Evolutionary conservation across 352 stramenopile genomes (phyloP).

Genomic region (Pythium myriotylum): DNA sequence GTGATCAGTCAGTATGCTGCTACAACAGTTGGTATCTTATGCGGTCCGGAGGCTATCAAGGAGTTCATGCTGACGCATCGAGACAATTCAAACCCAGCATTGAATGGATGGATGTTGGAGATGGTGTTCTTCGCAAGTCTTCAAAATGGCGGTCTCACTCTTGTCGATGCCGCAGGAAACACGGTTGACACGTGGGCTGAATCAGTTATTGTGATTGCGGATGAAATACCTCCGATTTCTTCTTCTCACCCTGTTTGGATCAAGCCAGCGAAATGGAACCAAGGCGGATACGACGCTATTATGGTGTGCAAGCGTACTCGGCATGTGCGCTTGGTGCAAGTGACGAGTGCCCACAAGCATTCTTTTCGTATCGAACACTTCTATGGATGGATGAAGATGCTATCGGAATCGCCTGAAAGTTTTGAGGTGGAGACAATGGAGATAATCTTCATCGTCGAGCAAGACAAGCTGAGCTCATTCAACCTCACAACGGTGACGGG

Average conservation of each 20-base stretch:
- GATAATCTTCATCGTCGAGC: no score
- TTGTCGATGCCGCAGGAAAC: constrained; percentile 1
- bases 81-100: constrained; percentile 21
- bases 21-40: constrained; percentile 17
- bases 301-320: constrained; percentile 21
- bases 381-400: not conserved
- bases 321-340: constrained; percentile 28
- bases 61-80: constrained; percentile 23
- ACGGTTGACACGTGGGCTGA: no score
- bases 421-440: no score
- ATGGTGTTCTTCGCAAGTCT: constrained; percentile 29
- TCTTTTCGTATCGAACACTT: constrained; percentile 25
- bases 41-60: constrained; percentile 19
- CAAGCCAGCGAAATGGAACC: constrained; percentile 24
- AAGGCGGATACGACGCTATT: constrained; percentile 32
- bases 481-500: no score
- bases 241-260: constrained; percentile 19
- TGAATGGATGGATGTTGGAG: constrained; percentile 12
- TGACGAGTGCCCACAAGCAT: constrained; percentile 23
- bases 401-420: no score
- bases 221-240: constrained; percentile 10
- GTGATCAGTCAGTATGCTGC: no score
- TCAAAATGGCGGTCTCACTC: constrained; percentile 21
- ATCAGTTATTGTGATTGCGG: no score
- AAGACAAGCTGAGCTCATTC: no score